Base-by-base conservation (phyloP, 805 yeast species). In the Torulaspora maleeae region DNA sequence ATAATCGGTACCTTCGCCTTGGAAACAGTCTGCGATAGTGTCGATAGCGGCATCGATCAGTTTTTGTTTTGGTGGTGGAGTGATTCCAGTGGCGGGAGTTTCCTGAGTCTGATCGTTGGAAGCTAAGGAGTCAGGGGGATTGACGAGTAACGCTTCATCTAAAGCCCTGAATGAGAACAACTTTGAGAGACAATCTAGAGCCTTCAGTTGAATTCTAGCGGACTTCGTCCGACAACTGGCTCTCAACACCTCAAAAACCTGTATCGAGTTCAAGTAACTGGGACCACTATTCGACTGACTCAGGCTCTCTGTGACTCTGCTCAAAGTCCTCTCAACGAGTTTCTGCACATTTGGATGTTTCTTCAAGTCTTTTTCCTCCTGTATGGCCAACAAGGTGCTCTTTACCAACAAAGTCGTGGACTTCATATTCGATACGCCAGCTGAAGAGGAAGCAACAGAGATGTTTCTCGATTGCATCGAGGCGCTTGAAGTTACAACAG, bases 1-100 rank as follows among this genome's bases (percentile, higher is more conserved):
- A 19, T 86, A 86, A 61, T 90, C 95, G 0, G 98, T 88, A 1
- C 89, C 88, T 64, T 93, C 99, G 33, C 95, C 95, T 50, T 83
- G 86, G 63, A 87, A 91, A 53, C 95, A 85, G 20, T 83, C 80
- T 19, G 93, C 79, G 17, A 90, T 86, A 12, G 89, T 85, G 52
- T 83, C 84, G 34, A 91, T 85, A 0, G 95, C 88, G 19, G 85
- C 84, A 61, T 86, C 93, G 25, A 93, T 80, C 49, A 87, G 60
- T 17, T 75, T 74, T 15, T 79, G 73, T 38, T 76, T 76, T 22
- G 77, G 77, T 7, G 77, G 78, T 1, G 76, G 79, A 0, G 78
- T 72, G 13, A 78, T 77, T 32, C 74, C 72, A 7, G 63, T 55
- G 4, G 59, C 49, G 2, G 54, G 32, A 36, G 56, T 53, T 9